These are phyloP conservation scores for Arthrinium phaeospermum DNA, from an alignment of 2,329 filamentous ascomycete species.

Conservation along the genomic window DNA sequence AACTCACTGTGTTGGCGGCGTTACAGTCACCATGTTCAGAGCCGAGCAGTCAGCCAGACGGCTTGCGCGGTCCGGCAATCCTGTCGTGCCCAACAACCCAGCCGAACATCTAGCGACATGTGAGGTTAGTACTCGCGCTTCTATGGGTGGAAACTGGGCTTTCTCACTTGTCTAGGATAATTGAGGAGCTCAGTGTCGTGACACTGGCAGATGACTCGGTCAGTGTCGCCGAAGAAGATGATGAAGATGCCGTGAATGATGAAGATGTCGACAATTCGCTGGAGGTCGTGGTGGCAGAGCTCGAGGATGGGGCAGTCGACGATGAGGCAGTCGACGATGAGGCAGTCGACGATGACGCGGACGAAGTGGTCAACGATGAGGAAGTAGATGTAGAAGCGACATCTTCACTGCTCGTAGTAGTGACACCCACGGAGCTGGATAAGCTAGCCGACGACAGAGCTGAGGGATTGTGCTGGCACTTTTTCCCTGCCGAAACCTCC, in stretches of 20 bases:
- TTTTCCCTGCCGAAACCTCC: background rate
- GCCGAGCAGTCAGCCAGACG: conserved; percentile 6
- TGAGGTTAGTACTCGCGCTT: background rate
- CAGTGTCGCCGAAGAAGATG: background rate
- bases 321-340: background rate
- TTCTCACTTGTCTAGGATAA: background rate
- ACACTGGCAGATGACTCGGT: background rate
- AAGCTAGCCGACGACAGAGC: background rate
- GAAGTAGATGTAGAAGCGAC: background rate
- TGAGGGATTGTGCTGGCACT: background rate
- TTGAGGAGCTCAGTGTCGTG: background rate
- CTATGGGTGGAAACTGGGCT: background rate
- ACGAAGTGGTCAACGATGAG: background rate
- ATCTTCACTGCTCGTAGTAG: background rate
- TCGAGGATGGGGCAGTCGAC: background rate
- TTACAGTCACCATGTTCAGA: background rate
- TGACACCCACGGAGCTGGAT: background rate
- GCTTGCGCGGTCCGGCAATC: background rate
- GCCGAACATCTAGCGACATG: background rate
- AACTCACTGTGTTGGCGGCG: background rate
- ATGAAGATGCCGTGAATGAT: background rate
- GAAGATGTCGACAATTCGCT: background rate
- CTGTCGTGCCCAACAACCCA: background rate
- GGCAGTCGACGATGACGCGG: background rate
- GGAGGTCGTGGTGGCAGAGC: background rate